phyloP scores from a whole-genome alignment of 331 rosid genomes.

The Erythrophleum ivorense region DNA sequence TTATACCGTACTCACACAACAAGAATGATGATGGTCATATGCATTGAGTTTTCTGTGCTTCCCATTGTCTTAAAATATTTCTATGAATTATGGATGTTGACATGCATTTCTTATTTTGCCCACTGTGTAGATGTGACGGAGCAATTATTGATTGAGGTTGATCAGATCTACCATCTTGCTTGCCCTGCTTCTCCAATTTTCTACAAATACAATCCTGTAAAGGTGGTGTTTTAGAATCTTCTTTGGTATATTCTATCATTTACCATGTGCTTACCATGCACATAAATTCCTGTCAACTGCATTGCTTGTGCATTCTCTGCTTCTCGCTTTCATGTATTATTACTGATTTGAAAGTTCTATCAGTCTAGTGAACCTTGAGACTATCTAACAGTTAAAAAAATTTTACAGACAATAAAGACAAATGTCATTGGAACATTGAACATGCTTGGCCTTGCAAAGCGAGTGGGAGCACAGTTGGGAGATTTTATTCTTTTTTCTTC shows the following conservation, averaged over 20 bases:
- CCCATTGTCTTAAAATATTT: neutral
- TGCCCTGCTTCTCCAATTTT: conserved; percentile 97
- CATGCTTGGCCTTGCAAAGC: conserved; percentile 97
- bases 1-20: conserved; percentile 6
- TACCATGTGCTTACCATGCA: neutral
- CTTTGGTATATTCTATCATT: neutral
- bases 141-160: conserved; percentile 84
- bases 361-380: conserved; percentile 33
- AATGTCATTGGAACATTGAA: conserved; percentile 92
- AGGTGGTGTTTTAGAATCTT: conserved; percentile 50
- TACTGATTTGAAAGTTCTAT: conserved; percentile 9
- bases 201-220: conserved; percentile 93
- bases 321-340: neutral
- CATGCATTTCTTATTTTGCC: conserved; percentile 13
- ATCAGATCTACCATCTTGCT: conserved; percentile 93
- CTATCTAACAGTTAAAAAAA: conserved; percentile 30
- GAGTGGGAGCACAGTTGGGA: conserved; percentile 89
- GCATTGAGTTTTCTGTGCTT: conserved; percentile 11
- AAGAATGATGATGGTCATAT: conserved; percentile 15
- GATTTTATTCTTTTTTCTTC: neutral
- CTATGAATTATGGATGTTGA: neutral
- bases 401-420: conserved; percentile 85
- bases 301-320: neutral
- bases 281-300: neutral
- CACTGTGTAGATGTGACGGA: conserved; percentile 75